Evolutionary conservation across 192 early-diverging fungal genomes (phyloP), one percentile per base, ranked within the genome.

Genomic region (Coemansia sp.): DNA sequence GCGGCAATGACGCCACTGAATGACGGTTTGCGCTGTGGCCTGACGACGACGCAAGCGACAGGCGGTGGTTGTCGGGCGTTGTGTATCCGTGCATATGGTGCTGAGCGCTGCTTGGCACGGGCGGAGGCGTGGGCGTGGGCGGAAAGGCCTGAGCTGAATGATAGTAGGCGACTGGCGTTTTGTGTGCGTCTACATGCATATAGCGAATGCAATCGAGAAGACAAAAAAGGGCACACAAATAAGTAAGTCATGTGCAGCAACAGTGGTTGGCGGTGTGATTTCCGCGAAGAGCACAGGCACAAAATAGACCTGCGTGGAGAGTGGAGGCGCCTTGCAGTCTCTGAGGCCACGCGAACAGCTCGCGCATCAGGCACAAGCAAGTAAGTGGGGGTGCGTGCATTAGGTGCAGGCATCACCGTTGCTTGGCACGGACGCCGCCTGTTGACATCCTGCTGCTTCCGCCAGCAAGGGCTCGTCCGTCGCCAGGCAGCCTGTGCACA

Each of bases 221-320:
- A 38, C 6, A 8, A 3, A 35, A 29, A 9, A 27, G 7, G 17
- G 53, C 6, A 29, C 53, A 38, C 27, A 20, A 32, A 58, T 58
- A 56, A 53, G 49, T 56, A n/a, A 58, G 56, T 58, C 56, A 58
- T 58, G 56, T 58, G 56, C 36, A 38, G 9, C 56, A 38, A 8
- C 19, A 14, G 56, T 38, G 17, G 41, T 35, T 35, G 32, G 32
- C 32, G 41, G 12, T 24, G 56, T 38, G 56, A 58, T 58, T 58
- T 58, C 36, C 56, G 20, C 29, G 56, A 35, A 35, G 20, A 20
- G 6, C 6, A 38, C 6, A 5, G 37, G n/a, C 7, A 8, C 32
- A 35, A 22, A 25, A 9, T 22, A 10, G n/a, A 45, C 17, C 42
- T 54, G 56, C 56, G 56, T 38, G 56, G 56, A 58, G 56, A 58